A percentile compares a stretch with the other conserved stretches of the same genome.
Evolutionary conservation across 768 basidiomycete species (phyloP).

Genomic region (Collybia sordida): DNA sequence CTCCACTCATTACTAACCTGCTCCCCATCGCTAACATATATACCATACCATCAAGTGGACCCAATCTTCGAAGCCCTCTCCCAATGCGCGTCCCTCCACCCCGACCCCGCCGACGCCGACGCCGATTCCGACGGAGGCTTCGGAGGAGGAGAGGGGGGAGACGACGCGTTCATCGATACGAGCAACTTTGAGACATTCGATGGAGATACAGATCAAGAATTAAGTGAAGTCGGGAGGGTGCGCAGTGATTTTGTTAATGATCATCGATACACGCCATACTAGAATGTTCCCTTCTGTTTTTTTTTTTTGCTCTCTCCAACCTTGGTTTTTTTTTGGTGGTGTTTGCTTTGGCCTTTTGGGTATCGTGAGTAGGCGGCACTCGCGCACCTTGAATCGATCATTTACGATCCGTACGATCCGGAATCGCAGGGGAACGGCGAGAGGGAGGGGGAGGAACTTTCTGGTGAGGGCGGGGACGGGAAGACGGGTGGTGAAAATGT

Average conservation of each 20-base stretch:
- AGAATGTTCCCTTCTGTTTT: conserved; percentile 40
- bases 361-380: conserved; percentile 64
- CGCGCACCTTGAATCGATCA: conserved; percentile 80
- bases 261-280: conserved; percentile 84
- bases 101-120: conserved; percentile 52
- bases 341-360: not conserved
- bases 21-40: not conserved
- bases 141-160: conserved; percentile 9
- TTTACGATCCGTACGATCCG: conserved; percentile 48
- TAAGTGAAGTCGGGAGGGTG: conserved; percentile 90
- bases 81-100: conserved; percentile 80
- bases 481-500: not conserved
- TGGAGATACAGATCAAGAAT: conserved; percentile 66
- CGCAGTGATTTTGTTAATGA: conserved; percentile 84
- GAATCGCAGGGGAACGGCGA: conserved; percentile 2
- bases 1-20: not conserved
- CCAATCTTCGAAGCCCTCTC: conserved; percentile 87
- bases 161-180: conserved; percentile 57
- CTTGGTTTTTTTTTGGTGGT: conserved; percentile 1
- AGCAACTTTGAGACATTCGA: conserved; percentile 52
- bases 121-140: conserved; percentile 53
- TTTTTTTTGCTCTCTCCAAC: conserved; percentile 5
- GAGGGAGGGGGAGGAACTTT: conserved; percentile 3
- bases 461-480: not conserved
- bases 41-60: conserved; percentile 54